Base-by-base conservation (phyloP, 1,284 basidiomycete genomes). In the Anthracocystis setariae region DNA sequence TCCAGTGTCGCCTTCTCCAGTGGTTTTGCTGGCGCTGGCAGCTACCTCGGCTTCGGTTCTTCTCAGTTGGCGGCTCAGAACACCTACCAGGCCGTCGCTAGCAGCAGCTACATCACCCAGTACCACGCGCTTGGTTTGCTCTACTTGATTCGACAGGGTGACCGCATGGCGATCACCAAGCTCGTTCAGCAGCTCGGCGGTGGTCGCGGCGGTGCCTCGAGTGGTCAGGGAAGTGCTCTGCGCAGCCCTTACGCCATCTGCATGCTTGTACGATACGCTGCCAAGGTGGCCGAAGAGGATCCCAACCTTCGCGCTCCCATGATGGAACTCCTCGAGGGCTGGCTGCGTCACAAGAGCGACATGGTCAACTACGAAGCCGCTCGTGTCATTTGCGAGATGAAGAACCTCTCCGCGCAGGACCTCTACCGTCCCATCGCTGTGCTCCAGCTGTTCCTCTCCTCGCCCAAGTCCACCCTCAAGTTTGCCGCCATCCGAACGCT, bases 281-380 rank as follows among this genome's bases (percentile, higher is more conserved):
- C 94, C 40, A 97, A 96, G 85, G 91, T 98, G 52, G 94, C 96
- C 87, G 95, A 98, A 77, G 96, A 98, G 79, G 96, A 99, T 84
- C 84, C 90, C n/a, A 82, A 82, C 67, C 70, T 82, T 49, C 76
- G 78, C 25, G 63, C 56, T 20, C 68, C 69, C 24, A 97, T 98
- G 88, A 87, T 93, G 63, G 95, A 98, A 77, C 88, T 97, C 45
- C 87, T 98, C 51, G 96, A 98, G 83, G 90, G 92, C 40, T 95
- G 94, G 89, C 86, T 98, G 63, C 89, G 94, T 65, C 96, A 99
- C 85, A 99, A 98, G 87, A 95, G 93, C 81, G 96, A 99, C 84
- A 98, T 98, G 96, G 96, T 99, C 83, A 98, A 98, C 85, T 93
- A 95, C 77, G 96, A 99, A 84, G 96, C 95, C 27, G 96, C 96